phyloP scores from a whole-genome alignment of 441 rosid genomes.

The Pelargonium myrrhifolium region DNA sequence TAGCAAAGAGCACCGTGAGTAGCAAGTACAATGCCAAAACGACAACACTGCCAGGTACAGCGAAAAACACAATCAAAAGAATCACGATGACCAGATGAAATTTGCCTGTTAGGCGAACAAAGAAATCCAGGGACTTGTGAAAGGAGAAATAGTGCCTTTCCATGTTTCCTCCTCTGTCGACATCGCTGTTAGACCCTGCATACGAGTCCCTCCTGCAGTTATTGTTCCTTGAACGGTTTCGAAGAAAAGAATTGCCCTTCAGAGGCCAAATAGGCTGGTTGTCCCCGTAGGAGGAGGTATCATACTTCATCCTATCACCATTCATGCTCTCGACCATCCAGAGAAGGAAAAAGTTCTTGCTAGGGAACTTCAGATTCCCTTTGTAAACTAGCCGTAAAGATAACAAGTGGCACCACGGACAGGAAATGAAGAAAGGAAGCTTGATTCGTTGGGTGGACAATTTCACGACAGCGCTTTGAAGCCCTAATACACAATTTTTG shows the following conservation, averaged over 20 bases:
- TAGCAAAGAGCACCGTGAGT: conserved; percentile 20
- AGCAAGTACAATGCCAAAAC: conserved; percentile 21
- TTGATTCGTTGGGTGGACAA: conserved; percentile 20
- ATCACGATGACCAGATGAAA: conserved; percentile 22
- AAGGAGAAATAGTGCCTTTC: conserved; percentile 17
- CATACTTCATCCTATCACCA: conserved; percentile 18
- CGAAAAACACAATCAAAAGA: conserved; percentile 23
- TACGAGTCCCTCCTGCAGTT: conserved; percentile 14
- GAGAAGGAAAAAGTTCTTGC: conserved; percentile 27
- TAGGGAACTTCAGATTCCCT: conserved; percentile 23
- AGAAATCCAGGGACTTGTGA: conserved; percentile 21
- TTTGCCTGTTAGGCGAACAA: conserved; percentile 20
- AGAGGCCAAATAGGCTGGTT: conserved; percentile 18
- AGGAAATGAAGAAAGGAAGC: conserved; percentile 25
- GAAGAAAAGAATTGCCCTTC: conserved; percentile 12
- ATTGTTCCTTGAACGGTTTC: conserved; percentile 7
- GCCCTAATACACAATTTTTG: conserved; percentile 24
- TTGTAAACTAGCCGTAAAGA: conserved; percentile 19
- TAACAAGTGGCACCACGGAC: conserved; percentile 28
- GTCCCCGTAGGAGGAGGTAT: conserved; percentile 13
- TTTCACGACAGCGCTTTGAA: conserved; percentile 20
- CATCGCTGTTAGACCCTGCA: conserved; percentile 8
- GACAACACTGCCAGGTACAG: conserved; percentile 19
- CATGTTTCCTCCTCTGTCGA: not conserved
- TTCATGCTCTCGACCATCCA: conserved; percentile 29